phyloP scores from a whole-genome alignment of 371 early-diverging fungal genomes.

The Mortierella sp. region DNA sequence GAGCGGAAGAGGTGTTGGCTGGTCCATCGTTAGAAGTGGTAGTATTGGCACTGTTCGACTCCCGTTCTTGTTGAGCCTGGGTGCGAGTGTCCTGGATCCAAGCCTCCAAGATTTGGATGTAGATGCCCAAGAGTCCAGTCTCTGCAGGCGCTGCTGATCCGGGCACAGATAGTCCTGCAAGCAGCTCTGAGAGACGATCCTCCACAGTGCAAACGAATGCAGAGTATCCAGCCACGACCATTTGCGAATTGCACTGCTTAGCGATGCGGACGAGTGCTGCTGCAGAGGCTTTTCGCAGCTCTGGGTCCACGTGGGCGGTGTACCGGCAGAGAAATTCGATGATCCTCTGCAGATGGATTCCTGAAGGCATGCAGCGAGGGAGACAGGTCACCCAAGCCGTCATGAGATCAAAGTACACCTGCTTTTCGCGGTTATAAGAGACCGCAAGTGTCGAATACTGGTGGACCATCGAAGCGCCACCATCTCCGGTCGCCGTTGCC shows the following conservation, averaged over 20 bases:
- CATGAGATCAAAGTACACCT: conserved; percentile 77
- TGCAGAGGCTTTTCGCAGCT: conserved; percentile 77
- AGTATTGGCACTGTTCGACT: background rate
- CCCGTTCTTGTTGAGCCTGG: conserved; percentile 26
- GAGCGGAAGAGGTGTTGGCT: background rate
- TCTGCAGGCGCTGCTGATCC: conserved; percentile 39
- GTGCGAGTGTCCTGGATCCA: conserved; percentile 64
- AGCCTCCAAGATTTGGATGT: conserved; percentile 62
- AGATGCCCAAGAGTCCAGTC: conserved; percentile 54
- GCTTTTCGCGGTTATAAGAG: conserved; percentile 76
- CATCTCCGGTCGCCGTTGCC: conserved; percentile 54
- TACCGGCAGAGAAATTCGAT: conserved; percentile 87
- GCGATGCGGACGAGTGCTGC: conserved; percentile 79
- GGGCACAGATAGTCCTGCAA: conserved; percentile 53
- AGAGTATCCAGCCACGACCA: conserved; percentile 69
- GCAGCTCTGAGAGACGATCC: conserved; percentile 69
- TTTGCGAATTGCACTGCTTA: conserved; percentile 72
- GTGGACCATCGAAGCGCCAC: conserved; percentile 61
- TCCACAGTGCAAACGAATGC: conserved; percentile 72
- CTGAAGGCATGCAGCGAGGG: conserved; percentile 82
- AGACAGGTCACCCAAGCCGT: conserved; percentile 76
- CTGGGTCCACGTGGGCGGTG: conserved; percentile 86
- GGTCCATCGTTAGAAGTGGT: conserved; percentile 8
- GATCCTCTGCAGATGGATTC: conserved; percentile 69
- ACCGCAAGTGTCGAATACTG: conserved; percentile 73